phyloP scores from a whole-genome alignment of 805 yeast genomes.

The Starmera dryadoides region DNA sequence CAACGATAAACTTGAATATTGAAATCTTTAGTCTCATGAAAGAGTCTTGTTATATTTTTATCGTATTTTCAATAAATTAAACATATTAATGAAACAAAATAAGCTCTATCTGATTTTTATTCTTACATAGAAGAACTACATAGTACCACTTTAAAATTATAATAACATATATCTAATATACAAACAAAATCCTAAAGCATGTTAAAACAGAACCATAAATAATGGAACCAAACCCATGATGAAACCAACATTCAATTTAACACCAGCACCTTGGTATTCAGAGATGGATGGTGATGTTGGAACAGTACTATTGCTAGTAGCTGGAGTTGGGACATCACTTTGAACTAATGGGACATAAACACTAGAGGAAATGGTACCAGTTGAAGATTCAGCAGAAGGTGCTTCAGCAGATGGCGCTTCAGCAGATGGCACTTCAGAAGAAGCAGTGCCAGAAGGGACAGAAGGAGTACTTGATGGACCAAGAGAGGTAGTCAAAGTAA shows the following conservation, averaged over 20 bases:
- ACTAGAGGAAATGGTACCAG: slow-evolving; percentile 1
- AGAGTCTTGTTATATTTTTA: too few relatives aligned
- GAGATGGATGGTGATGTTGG: slow-evolving; percentile 20
- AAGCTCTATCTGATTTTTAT: too few relatives aligned
- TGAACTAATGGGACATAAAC: slow-evolving; percentile 1
- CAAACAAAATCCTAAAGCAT: too few relatives aligned
- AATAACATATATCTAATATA: too few relatives aligned
- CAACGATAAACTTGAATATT: too few relatives aligned
- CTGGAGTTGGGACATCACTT: slow-evolving; percentile 1
- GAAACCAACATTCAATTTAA: not conserved
- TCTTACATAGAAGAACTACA: too few relatives aligned
- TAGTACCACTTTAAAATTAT: too few relatives aligned
- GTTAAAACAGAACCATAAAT: too few relatives aligned
- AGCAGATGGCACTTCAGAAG: not conserved
- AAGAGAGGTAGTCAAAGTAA: not conserved
- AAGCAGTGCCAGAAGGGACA: not conserved
- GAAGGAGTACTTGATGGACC: not conserved
- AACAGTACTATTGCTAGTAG: slow-evolving; percentile 8
- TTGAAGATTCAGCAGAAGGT: not conserved
- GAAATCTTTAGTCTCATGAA: too few relatives aligned
- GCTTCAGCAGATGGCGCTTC: not conserved
- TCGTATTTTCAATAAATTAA: too few relatives aligned
- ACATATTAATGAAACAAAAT: too few relatives aligned
- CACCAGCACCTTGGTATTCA: slow-evolving; percentile 17
- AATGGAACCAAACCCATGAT: not conserved